A percentile compares a stretch with the other conserved stretches of the same genome.
phyloP scores from a whole-genome alignment of 345 rosid species.

The Hypericum perforatum region DNA sequence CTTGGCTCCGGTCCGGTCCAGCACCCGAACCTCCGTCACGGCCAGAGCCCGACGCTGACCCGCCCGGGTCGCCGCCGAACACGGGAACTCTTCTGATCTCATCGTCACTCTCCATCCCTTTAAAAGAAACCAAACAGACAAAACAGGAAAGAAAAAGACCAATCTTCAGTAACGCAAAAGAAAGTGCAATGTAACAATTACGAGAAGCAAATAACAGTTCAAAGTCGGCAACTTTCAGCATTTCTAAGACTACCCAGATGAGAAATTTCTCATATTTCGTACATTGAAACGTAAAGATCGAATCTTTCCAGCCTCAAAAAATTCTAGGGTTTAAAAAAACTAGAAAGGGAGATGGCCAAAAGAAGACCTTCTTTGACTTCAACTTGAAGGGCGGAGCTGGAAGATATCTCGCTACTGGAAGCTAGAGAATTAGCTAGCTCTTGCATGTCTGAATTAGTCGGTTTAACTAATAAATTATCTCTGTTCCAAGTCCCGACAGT shows the following conservation, averaged over 20 bases:
- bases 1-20: slow-evolving; percentile 38
- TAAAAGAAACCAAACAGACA: background rate
- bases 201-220: slow-evolving; percentile 3
- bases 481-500: too few species aligned
- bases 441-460: slow-evolving; percentile 38
- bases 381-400: slow-evolving; percentile 82
- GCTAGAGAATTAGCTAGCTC: slow-evolving; percentile 82
- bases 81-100: slow-evolving; percentile 95
- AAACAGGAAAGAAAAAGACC: background rate
- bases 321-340: background rate
- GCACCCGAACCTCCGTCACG: slow-evolving; percentile 31
- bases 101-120: slow-evolving; percentile 94
- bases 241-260: slow-evolving; percentile 13
- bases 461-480: too few species aligned
- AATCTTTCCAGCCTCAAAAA: too few species aligned
- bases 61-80: slow-evolving; percentile 54
- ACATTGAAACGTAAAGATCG: too few species aligned
- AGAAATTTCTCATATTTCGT: slow-evolving; percentile 3
- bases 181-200: background rate
- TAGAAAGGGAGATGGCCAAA: background rate
- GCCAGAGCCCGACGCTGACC: slow-evolving; percentile 33
- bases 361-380: slow-evolving; percentile 76
- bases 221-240: background rate
- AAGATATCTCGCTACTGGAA: slow-evolving; percentile 93
- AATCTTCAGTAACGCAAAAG: background rate